Percentiles rank a stretch among this genome's conserved stretches.
These are phyloP conservation scores for Lojkania enalia DNA, from an alignment of 2,329 filamentous ascomycete genomes.

Conservation along the genomic window DNA sequence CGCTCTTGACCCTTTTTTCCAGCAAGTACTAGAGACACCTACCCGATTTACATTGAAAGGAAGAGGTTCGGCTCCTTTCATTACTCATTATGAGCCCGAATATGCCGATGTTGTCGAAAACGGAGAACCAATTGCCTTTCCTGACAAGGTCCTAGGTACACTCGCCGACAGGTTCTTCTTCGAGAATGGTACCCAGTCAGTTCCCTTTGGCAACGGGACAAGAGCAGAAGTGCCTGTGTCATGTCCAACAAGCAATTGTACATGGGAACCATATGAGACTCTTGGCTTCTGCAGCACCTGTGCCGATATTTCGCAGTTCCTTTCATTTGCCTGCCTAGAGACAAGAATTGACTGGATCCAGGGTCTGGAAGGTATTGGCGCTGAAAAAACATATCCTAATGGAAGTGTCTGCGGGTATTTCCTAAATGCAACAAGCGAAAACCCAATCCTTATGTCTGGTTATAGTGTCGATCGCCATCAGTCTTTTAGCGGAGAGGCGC, in stretches of 20 bases:
- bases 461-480: slow-evolving; percentile 4
- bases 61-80: slow-evolving; percentile 6
- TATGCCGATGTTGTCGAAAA: neutral
- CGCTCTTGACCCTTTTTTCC: slow-evolving; percentile 24
- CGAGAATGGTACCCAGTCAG: slow-evolving; percentile 6
- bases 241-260: slow-evolving; percentile 19
- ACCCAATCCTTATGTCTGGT: slow-evolving; percentile 9
- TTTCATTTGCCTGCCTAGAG: too few relatives aligned
- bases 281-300: slow-evolving; percentile 19
- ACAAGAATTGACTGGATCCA: too few relatives aligned
- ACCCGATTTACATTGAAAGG: neutral
- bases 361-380: neutral
- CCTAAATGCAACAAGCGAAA: slow-evolving; percentile 17
- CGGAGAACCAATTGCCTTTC: neutral
- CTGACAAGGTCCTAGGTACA: slow-evolving; percentile 1
- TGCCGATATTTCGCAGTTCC: too few relatives aligned
- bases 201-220: slow-evolving; percentile 13
- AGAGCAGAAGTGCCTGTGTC: slow-evolving; percentile 15
- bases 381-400: slow-evolving; percentile 16
- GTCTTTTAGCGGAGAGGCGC: slow-evolving; percentile 23
- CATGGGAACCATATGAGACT: slow-evolving; percentile 17
- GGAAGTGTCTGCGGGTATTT: slow-evolving; percentile 31
- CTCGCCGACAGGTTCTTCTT: slow-evolving; percentile 10
- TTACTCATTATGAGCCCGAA: slow-evolving; percentile 3
- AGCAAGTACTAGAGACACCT: slow-evolving; percentile 27